Evolutionary conservation across 2,329 filamentous ascomycete species (phyloP), one percentile per base, ranked within the genome.

Genomic region (Cladosporium austrohemisphaericum): DNA sequence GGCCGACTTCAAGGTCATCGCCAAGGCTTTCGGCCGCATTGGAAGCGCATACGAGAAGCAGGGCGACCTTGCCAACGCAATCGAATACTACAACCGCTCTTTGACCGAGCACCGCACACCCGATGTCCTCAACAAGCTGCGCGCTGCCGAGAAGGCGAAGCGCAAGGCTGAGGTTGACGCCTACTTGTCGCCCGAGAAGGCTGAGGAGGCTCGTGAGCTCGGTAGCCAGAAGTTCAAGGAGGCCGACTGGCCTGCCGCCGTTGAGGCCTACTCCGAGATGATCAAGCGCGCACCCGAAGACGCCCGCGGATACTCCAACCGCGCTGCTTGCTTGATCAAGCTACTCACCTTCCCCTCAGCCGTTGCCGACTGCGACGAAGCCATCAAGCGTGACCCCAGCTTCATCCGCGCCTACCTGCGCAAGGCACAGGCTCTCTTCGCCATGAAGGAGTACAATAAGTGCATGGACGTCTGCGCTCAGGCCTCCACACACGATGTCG

Each of bases 141-240:
- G 93, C 47, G 81, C 84, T 18, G 88, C 88, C 14, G 92, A 98
- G 76, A 94, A 94, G 69, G 79, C 81, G 59, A 91, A 95, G 77
- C 81, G 80, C 55, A 88, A 87, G 56, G 74, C 78, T 18, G 85
- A 88, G 53, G 88, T 81, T 69, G 72, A 83, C 55, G 83, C 91
- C 2, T 97, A 97, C 71, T 75, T 98, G 60, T 87, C 93, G 71
- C 88, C 93, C 0, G 85, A 76, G 60, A 92, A 96, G 76, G 93
- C 93, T 18, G 93, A 98, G 65, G 88, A 95, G 76, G 91, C 93
- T 11, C 90, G 93, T 59, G 88, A 95, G 68, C 83, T 94, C 52
- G 93, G 93, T 36, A 96, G 96, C 73, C 82, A 88, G 70, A 95
- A 94, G 72, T 98, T 98, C 80, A 97, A 97, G 78, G 89, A 90